phyloP scores from a whole-genome alignment of 345 rosid genomes.

The Corymbia maculata region DNA sequence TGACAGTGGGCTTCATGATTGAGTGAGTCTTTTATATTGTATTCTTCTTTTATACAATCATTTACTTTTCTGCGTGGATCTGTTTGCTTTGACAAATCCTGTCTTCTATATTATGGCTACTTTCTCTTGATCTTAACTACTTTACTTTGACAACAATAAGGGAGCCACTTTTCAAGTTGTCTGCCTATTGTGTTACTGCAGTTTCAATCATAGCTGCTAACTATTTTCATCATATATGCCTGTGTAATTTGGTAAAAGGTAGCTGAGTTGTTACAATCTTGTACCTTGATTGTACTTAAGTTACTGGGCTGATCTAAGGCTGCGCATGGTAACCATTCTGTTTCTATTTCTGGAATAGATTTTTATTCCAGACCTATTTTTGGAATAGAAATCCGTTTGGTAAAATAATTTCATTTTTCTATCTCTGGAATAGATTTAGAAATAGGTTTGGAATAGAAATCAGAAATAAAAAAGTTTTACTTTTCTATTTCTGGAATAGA shows the following conservation, averaged over 20 bases:
- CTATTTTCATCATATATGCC: neutral
- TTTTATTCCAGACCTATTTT: no score
- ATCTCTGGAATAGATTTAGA: no score
- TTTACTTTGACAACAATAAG: neutral
- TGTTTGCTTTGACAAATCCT: neutral
- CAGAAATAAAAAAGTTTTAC: no score
- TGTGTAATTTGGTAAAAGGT: neutral
- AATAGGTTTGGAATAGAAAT: no score
- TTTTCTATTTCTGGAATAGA: no score
- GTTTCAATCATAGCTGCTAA: neutral
- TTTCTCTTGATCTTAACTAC: neutral
- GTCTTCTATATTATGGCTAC: neutral
- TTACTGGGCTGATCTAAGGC: neutral
- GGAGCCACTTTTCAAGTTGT: neutral
- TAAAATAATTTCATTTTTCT: no score
- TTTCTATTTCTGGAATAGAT: no score
- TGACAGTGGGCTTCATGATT: constrained; percentile 48
- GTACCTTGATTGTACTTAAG: neutral
- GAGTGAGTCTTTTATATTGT: constrained; percentile 45
- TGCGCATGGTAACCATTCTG: no score
- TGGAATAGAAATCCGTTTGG: no score
- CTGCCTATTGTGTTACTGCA: neutral
- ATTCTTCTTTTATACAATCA: neutral
- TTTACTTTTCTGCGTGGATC: neutral
- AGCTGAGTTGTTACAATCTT: neutral